Conservation (phyloP, 805 yeast species). For the Barnettozyma vustinii region DNA sequence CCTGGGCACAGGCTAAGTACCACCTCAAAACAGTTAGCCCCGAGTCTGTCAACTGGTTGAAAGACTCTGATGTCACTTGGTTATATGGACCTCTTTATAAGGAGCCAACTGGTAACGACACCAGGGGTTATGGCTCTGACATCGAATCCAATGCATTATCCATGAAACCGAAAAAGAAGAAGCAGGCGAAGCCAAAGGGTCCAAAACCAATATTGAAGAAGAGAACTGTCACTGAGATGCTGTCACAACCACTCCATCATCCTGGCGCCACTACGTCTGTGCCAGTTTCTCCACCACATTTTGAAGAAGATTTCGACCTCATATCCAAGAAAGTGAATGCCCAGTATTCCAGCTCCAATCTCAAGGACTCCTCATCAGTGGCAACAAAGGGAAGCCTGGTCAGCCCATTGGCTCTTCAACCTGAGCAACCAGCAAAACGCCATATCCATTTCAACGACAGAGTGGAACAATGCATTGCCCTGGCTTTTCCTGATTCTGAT, state of each 20-base stretch:
- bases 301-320: conserved; percentile 24
- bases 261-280: conserved; percentile 1
- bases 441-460: conserved; percentile 85
- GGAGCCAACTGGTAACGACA: conserved; percentile 13
- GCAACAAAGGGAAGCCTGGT: background rate
- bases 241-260: conserved; percentile 42
- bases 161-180: conserved; percentile 19
- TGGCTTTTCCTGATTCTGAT: conserved; percentile 28
- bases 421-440: conserved; percentile 5
- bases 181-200: conserved; percentile 20
- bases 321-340: conserved; percentile 24
- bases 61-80: conserved; percentile 97
- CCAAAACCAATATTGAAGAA: conserved; percentile 86
- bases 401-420: conserved; percentile 1
- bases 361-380: background rate
- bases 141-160: conserved; percentile 27
- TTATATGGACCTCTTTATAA: conserved; percentile 74
- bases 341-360: conserved; percentile 13
- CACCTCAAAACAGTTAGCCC: conserved; percentile 81
- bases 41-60: conserved; percentile 89
- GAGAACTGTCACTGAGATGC: conserved; percentile 79
- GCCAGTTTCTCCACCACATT: conserved; percentile 22
- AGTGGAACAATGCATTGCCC: conserved; percentile 90
- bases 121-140: conserved; percentile 35
- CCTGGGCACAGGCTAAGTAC: conserved; percentile 91